phyloP scores from a whole-genome alignment of 108 stramenopile species.

The Skeletonema potamos region DNA sequence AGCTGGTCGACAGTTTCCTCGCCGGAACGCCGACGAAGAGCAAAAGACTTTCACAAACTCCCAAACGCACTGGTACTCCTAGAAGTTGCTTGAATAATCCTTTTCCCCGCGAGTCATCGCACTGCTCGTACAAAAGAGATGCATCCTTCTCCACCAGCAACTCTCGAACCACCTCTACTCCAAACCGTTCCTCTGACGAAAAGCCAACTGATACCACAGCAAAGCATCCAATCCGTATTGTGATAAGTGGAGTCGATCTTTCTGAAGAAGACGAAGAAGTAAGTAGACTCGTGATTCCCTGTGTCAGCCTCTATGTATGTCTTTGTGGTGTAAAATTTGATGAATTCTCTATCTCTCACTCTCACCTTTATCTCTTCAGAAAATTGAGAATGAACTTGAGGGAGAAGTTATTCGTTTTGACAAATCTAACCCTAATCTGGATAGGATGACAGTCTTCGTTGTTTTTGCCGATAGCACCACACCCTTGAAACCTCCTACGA shows the following conservation, averaged over 20 bases:
- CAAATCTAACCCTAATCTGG: not conserved
- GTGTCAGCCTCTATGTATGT: not conserved
- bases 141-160: too few species aligned
- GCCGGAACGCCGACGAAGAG: not conserved
- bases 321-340: not conserved
- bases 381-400: not conserved
- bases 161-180: not conserved
- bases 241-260: constrained; percentile 52
- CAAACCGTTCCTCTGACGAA: not conserved
- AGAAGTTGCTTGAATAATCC: too few species aligned
- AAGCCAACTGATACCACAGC: not conserved
- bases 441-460: not conserved
- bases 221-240: not conserved
- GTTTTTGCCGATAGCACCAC: not conserved
- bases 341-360: not conserved
- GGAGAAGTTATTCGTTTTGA: not conserved
- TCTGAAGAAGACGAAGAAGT: constrained; percentile 53
- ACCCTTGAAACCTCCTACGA: not conserved
- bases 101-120: too few species aligned
- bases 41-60: not conserved
- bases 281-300: not conserved
- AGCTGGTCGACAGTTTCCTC: not conserved
- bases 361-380: not conserved
- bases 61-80: too few species aligned
- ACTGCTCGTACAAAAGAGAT: too few species aligned